Conservation (phyloP, 768 basidiomycete species). For the Mycena amicta region DNA sequence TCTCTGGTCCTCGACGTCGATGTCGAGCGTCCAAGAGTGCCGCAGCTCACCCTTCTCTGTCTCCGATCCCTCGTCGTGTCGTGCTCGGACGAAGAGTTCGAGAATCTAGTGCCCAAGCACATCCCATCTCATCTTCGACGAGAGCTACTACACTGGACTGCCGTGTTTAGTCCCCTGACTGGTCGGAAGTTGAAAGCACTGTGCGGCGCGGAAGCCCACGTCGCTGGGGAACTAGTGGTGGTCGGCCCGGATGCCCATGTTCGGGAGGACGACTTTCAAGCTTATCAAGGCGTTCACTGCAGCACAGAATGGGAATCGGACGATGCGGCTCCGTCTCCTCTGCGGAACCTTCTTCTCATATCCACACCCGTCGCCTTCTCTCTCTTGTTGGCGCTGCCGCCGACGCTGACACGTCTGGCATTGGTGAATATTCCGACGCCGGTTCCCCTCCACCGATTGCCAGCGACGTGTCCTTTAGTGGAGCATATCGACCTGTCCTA, state of each 20-base stretch:
- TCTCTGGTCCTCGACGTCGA: constrained; percentile 45
- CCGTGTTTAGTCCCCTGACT: constrained; percentile 59
- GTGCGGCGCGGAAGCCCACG: constrained; percentile 52
- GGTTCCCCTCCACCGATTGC: constrained; percentile 58
- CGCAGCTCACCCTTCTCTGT: constrained; percentile 60
- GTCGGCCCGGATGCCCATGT: constrained; percentile 56
- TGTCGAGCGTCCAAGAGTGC: constrained; percentile 35
- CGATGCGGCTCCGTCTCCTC: constrained; percentile 33
- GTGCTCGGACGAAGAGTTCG: constrained; percentile 45
- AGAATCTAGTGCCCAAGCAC: constrained; percentile 43
- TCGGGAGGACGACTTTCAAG: constrained; percentile 36
- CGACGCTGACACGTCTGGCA: constrained; percentile 64
- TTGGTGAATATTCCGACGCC: constrained; percentile 53
- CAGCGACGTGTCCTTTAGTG: constrained; percentile 62
- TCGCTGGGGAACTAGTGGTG: constrained; percentile 65
- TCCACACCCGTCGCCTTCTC: constrained; percentile 47
- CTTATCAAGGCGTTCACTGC: background rate
- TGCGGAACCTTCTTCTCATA: constrained; percentile 55
- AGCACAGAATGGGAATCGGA: constrained; percentile 49
- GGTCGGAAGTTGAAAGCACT: constrained; percentile 52
- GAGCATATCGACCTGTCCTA: constrained; percentile 68
- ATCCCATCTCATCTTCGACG: constrained; percentile 64
- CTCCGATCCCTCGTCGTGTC: constrained; percentile 48
- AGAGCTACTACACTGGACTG: constrained; percentile 58
- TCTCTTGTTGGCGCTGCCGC: constrained; percentile 55